Percentiles rank a stretch among this genome's conserved stretches.
Evolutionary conservation across 495 filamentous ascomycete species (phyloP).

Genomic region (Penicillium cataractarum): DNA sequence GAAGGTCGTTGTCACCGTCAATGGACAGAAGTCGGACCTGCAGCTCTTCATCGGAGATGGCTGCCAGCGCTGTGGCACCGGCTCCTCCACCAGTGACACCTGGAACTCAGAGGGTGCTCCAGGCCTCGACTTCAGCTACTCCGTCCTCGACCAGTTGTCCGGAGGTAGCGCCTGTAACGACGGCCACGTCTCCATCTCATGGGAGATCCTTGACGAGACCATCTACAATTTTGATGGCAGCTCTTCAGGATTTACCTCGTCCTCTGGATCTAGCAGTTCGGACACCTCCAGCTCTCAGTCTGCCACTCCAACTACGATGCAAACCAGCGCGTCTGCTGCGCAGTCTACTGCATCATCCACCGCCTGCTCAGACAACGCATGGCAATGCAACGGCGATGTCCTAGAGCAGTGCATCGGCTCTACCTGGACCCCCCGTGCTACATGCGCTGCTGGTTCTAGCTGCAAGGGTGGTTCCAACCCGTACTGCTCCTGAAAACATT

Average conservation of each 20-base stretch:
- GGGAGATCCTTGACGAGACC: conserved; percentile 23
- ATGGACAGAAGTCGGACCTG: conserved; percentile 17
- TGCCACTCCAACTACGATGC: not conserved
- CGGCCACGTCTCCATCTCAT: conserved; percentile 16
- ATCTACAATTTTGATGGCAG: conserved; percentile 19
- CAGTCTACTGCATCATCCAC: not conserved
- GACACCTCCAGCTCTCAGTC: not conserved
- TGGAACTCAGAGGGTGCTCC: conserved; percentile 19
- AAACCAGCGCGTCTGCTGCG: not conserved
- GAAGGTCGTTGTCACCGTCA: conserved; percentile 21
- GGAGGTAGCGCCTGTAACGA: conserved; percentile 17
- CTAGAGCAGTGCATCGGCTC: conserved; percentile 7
- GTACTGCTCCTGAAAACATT: not conserved
- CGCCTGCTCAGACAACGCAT: conserved; percentile 5
- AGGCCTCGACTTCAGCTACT: conserved; percentile 21
- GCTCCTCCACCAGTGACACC: conserved; percentile 8
- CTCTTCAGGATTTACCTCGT: not conserved
- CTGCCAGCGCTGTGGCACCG: conserved; percentile 18
- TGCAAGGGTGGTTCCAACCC: conserved; percentile 8
- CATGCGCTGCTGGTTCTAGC: not conserved
- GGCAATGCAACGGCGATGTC: conserved; percentile 7
- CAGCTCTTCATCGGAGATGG: conserved; percentile 23
- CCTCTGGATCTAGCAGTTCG: not conserved
- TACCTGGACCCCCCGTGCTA: conserved; percentile 9
- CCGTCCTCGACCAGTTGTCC: conserved; percentile 18